These are phyloP conservation scores for Phlyctochytrium arcticum DNA, from an alignment of 192 early-diverging fungal species.

Conservation along the genomic window DNA sequence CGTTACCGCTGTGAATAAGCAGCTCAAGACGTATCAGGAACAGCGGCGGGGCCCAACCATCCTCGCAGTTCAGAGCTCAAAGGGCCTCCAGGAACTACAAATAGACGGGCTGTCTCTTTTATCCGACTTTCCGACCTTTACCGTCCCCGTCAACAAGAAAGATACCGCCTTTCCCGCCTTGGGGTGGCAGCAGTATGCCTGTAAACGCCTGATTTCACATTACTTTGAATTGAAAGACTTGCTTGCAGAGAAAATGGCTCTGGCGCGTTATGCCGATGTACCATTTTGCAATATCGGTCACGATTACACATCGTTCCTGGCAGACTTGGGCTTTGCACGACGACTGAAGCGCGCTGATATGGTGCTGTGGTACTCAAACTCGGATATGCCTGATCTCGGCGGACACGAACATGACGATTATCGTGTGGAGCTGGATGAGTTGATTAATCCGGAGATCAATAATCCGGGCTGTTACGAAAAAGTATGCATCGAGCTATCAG, in stretches of 20 bases:
- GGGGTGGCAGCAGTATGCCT: conserved; percentile 76
- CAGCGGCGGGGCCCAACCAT: conserved; percentile 62
- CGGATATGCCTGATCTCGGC: conserved; percentile 78
- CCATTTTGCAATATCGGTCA: conserved; percentile 87
- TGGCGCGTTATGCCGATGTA: conserved; percentile 77
- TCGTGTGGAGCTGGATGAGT: conserved; percentile 45
- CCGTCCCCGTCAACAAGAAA: conserved; percentile 64
- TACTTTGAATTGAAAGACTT: conserved; percentile 72
- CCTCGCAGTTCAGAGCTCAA: conserved; percentile 69
- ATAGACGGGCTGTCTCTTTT: conserved; percentile 47
- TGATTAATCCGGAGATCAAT: conserved; percentile 71
- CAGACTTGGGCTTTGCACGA: conserved; percentile 83
- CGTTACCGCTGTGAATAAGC: conserved; percentile 52
- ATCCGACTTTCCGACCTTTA: conserved; percentile 65
- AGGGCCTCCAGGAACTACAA: conserved; percentile 39
- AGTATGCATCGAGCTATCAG: conserved; percentile 81
- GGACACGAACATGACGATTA: conserved; percentile 81
- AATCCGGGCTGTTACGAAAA: conserved; percentile 68
- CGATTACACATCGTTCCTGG: conserved; percentile 75
- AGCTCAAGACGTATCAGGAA: conserved; percentile 59
- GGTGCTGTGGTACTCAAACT: conserved; percentile 87
- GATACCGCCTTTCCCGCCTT: conserved; percentile 73
- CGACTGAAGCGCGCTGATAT: conserved; percentile 72
- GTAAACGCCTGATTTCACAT: conserved; percentile 69
- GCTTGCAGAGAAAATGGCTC: conserved; percentile 65